Percentiles rank a stretch among this genome's conserved stretches.
phyloP scores from a whole-genome alignment of 306 rosid genomes.

The Dryas alaskensis region DNA sequence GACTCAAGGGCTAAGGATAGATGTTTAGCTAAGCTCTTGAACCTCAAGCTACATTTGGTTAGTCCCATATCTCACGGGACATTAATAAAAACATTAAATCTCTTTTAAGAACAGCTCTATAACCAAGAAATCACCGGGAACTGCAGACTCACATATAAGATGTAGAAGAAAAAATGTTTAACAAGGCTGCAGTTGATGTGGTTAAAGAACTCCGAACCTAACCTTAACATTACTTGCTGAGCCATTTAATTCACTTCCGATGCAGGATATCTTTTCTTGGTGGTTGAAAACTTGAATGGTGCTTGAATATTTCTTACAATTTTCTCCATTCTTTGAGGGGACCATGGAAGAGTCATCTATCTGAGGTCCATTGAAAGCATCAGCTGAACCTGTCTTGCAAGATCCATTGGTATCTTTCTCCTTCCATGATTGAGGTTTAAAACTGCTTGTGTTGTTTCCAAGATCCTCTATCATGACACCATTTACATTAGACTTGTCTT shows the following conservation, averaged over 20 bases:
- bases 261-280: constrained; percentile 24
- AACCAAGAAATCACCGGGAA: neutral
- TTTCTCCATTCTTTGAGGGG: constrained; percentile 29
- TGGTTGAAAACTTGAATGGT: constrained; percentile 29
- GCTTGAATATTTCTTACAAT: constrained; percentile 20
- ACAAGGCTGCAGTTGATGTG: constrained; percentile 17
- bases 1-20: no score
- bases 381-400: constrained; percentile 5
- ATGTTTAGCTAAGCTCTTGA: neutral
- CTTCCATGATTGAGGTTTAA: constrained; percentile 19
- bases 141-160: neutral
- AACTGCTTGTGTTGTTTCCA: constrained; percentile 17
- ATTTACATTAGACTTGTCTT: neutral
- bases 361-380: constrained; percentile 22
- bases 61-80: neutral
- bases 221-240: constrained; percentile 37
- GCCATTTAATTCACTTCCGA: constrained; percentile 32
- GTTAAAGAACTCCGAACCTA: constrained; percentile 29
- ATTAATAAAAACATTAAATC: neutral
- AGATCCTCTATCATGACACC: constrained; percentile 19
- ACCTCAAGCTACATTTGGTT: constrained; percentile 10
- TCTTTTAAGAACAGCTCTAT: neutral
- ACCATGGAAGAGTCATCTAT: constrained; percentile 25
- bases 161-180: neutral
- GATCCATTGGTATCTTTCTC: constrained; percentile 30